Percentiles rank a stretch among this genome's conserved stretches.
phyloP scores from a whole-genome alignment of 352 stramenopile species.

The Phytophthora fragariae region DNA sequence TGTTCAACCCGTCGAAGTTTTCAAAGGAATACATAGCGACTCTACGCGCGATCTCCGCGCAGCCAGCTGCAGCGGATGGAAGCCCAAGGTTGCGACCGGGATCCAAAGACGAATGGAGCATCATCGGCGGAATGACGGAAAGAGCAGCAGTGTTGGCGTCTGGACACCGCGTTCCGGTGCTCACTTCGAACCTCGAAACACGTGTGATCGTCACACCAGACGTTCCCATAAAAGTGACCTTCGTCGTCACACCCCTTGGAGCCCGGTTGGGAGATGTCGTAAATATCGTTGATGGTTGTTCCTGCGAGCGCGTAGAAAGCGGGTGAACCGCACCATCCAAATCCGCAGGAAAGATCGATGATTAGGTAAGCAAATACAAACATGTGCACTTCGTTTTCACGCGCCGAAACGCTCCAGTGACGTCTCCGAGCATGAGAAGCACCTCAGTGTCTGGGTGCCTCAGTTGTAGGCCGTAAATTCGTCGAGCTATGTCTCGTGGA shows the following conservation, averaged over 20 bases:
- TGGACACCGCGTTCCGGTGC: neutral
- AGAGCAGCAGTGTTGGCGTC: neutral
- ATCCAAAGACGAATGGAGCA: no score
- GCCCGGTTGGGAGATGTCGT: neutral
- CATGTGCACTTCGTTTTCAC: constrained; percentile 5
- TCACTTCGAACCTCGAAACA: neutral
- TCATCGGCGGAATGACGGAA: no score
- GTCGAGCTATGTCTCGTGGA: no score
- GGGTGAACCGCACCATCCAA: neutral
- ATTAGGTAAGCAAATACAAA: neutral
- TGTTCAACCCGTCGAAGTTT: no score
- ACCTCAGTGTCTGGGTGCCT: no score
- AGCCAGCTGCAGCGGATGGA: no score
- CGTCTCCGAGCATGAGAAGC: constrained; percentile 1
- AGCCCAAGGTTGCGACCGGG: no score
- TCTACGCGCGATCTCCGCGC: no score
- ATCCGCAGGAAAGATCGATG: neutral
- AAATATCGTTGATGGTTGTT: neutral
- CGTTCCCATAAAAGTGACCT: neutral
- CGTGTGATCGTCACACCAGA: neutral
- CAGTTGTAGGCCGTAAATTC: no score
- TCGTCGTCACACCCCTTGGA: neutral
- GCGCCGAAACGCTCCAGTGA: neutral
- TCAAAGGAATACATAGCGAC: no score
- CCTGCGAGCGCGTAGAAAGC: neutral